Percentiles rank a stretch among this genome's conserved stretches.
Evolutionary conservation across 805 yeast species (phyloP).

Genomic region (Cyberlindnera subsufficiens): DNA sequence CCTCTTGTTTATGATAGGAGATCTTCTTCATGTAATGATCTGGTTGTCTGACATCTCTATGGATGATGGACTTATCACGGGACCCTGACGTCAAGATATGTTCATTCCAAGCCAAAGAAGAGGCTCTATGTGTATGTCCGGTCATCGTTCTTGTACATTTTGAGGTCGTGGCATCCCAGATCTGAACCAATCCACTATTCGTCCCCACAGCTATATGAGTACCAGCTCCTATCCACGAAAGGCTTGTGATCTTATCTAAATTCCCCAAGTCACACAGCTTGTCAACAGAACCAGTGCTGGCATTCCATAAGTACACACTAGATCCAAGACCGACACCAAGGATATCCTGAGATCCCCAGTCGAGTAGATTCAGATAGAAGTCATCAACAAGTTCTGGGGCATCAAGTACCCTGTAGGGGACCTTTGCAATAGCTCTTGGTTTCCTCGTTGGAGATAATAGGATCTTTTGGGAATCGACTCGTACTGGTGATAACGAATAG

Average conservation of each 20-base stretch:
- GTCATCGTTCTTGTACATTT: conserved; percentile 87
- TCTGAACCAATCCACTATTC: conserved; percentile 78
- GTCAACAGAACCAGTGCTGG: conserved; percentile 74
- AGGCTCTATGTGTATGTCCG: conserved; percentile 82
- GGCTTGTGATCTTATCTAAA: conserved; percentile 70
- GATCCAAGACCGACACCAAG: conserved; percentile 88
- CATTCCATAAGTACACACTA: conserved; percentile 88
- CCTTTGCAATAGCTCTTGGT: conserved; percentile 71
- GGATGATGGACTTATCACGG: conserved; percentile 76
- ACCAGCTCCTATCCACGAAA: conserved; percentile 93
- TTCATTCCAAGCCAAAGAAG: conserved; percentile 91
- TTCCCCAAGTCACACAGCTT: conserved; percentile 69
- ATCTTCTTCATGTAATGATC: conserved; percentile 73
- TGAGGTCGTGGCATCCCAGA: conserved; percentile 84
- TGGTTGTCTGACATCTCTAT: conserved; percentile 86
- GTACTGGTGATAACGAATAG: conserved; percentile 78
- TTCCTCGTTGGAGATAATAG: conserved; percentile 78
- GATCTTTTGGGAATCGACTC: conserved; percentile 79
- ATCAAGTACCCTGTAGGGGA: conserved; percentile 89
- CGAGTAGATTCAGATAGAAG: conserved; percentile 84
- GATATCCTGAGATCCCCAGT: conserved; percentile 90
- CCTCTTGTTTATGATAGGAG: conserved; percentile 83
- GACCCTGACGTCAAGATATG: conserved; percentile 86
- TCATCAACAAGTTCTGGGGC: conserved; percentile 96
- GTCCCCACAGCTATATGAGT: conserved; percentile 94